Evolutionary conservation across 2,329 filamentous ascomycete species (phyloP), one percentile per base, ranked within the genome.

Genomic region (Fusarium aywerte): DNA sequence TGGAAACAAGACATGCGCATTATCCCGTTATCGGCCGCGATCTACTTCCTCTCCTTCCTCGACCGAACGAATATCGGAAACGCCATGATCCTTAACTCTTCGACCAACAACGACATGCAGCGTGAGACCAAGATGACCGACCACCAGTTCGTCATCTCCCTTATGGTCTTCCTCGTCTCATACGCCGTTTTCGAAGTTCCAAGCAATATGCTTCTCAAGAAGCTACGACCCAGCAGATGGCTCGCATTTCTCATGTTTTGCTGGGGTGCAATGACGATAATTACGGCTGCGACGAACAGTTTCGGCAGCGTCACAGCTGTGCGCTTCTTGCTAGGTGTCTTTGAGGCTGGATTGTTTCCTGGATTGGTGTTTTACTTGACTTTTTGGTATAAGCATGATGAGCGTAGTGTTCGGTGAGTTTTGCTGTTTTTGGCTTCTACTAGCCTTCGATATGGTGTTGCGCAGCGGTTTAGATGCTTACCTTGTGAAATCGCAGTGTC

Each of bases 51-150:
- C 21, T 89, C 87, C 76, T 91, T 89, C 74, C 83, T 91, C 23
- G 89, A 91, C 76, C 82, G 87, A 40, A 85, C 87, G 55, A 92
- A 91, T 75, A 91, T 92, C 58, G 88, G 88, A 72, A 90, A 90
- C 74, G 88, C 89, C 39, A 88, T 87, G 76, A 86, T 90, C 25
- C 81, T 91, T 63, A 91, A 92, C 73, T 79, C 83, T 20, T 81
- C 85, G 12, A 84, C 84, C 1, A 75, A 82, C 42, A 80, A 91
- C 74, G 88, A 90, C 77, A 83, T 92, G 67, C 83, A 90, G 33
- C 80, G 82, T 18, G 83, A 87, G 71, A 89, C 88, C 3, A 68
- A 82, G 65, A 90, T 91, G 85, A 86, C 84, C 3, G 81, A 84
- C 50, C 81, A 84, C 72, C 81, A 90, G 71, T 92, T 87, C 77